Conservation (phyloP, 2,329 filamentous ascomycete species). For the Aspergillus tanneri region DNA sequence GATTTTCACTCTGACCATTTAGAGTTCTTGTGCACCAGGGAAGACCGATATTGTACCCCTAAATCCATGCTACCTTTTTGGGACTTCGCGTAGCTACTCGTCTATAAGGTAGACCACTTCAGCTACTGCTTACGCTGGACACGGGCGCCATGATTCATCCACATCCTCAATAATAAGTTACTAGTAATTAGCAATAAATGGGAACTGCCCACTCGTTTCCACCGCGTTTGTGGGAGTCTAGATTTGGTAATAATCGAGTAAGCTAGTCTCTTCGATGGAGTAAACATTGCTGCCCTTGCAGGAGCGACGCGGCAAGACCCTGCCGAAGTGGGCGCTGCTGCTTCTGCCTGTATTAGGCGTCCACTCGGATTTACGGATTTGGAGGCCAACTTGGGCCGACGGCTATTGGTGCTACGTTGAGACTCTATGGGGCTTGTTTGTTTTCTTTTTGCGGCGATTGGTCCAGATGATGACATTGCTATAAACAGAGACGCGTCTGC, state of each 20-base stretch:
- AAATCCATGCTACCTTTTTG: no score
- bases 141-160: no score
- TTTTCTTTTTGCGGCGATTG: not conserved
- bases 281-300: not conserved
- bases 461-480: not conserved
- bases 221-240: not conserved
- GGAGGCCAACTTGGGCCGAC: not conserved
- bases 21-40: no score
- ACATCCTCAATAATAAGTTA: not conserved
- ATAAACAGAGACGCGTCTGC: not conserved
- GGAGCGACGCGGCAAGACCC: not conserved
- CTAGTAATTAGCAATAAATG: not conserved
- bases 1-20: no score
- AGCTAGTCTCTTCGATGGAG: constrained; percentile 5
- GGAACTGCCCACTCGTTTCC: not conserved
- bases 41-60: no score
- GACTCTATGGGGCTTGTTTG: constrained; percentile 3
- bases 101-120: not conserved
- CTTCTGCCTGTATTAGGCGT: not conserved
- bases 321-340: not conserved
- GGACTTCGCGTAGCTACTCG: not conserved
- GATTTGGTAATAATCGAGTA: constrained; percentile 10
- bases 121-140: not conserved
- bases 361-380: constrained; percentile 3
- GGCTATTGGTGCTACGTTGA: not conserved